These are phyloP conservation scores for Amanita fuliginea DNA, from an alignment of 768 basidiomycete genomes.

Conservation along the genomic window DNA sequence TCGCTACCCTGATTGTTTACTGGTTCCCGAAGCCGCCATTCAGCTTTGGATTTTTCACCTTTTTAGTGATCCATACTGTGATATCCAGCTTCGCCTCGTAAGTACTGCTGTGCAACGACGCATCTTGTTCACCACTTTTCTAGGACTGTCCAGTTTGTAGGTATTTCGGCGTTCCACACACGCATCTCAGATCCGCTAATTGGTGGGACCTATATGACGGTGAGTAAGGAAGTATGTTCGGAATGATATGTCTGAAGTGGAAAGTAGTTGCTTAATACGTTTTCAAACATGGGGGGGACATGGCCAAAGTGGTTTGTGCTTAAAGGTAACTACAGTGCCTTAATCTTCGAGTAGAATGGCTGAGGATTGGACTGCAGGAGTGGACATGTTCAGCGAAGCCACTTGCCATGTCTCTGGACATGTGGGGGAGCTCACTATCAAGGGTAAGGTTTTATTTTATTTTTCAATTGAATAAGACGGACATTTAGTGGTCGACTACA, in stretches of 20 bases:
- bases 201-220: slow-evolving; percentile 99
- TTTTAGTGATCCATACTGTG: slow-evolving; percentile 76
- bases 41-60: slow-evolving; percentile 63
- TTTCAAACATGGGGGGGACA: slow-evolving; percentile 93
- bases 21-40: slow-evolving; percentile 77
- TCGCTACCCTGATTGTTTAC: slow-evolving; percentile 70
- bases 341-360: neutral
- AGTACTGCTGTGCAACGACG: slow-evolving; percentile 16
- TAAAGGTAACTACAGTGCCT: slow-evolving; percentile 42
- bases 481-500: slow-evolving; percentile 15
- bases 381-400: slow-evolving; percentile 81
- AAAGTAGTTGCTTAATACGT: slow-evolving; percentile 81
- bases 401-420: slow-evolving; percentile 66
- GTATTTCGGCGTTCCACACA: slow-evolving; percentile 98
- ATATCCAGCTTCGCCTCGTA: slow-evolving; percentile 78
- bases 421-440: slow-evolving; percentile 35
- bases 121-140: neutral
- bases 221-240: slow-evolving; percentile 24
- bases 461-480: neutral
- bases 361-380: slow-evolving; percentile 34
- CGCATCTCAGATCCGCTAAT: slow-evolving; percentile 93
- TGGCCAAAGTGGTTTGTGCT: slow-evolving; percentile 97
- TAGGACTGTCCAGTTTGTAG: slow-evolving; percentile 98
- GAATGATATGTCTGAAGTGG: slow-evolving; percentile 3
- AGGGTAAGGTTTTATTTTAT: slow-evolving; percentile 31